Conservation (phyloP, 1,139 yeast species). For the Geotrichum phurueaensis region DNA sequence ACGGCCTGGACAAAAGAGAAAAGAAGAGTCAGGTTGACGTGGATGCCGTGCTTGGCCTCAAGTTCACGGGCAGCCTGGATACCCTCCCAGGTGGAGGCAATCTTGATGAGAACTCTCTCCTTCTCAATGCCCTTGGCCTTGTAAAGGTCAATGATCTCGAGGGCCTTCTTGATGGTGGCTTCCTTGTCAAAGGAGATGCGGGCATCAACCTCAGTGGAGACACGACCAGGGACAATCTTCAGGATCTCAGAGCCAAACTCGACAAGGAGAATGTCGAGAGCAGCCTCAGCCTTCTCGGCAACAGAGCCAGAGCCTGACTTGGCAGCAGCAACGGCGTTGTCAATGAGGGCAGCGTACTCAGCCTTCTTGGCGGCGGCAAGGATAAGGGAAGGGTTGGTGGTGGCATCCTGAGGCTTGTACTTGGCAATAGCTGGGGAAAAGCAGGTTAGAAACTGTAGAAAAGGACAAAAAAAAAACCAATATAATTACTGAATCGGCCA, state of each 20-base stretch:
- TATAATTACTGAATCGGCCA: neutral
- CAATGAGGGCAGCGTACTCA: conserved; percentile 83
- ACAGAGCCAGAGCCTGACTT: conserved; percentile 46
- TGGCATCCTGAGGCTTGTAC: conserved; percentile 98
- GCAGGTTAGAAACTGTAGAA: neutral
- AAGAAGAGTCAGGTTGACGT: conserved; percentile 90
- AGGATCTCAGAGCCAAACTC: conserved; percentile 95
- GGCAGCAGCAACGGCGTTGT: conserved; percentile 84
- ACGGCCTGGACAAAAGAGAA: conserved; percentile 97
- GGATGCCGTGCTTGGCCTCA: conserved; percentile 84
- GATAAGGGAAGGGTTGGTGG: conserved; percentile 97
- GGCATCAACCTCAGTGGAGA: conserved; percentile 98
- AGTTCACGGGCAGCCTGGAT: conserved; percentile 96
- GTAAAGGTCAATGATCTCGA: conserved; percentile 79
- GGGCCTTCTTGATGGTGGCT: conserved; percentile 87
- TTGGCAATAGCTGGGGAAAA: conserved; percentile 63
- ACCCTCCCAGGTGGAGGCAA: conserved; percentile 99
- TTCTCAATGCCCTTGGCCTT: conserved; percentile 74
- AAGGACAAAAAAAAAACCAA: neutral
- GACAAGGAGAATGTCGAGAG: conserved; percentile 86
- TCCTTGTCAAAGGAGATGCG: conserved; percentile 92
- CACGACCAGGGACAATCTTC: conserved; percentile 97
- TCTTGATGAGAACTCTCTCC: conserved; percentile 89
- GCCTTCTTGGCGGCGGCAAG: conserved; percentile 92
- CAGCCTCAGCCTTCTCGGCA: conserved; percentile 63